Evolutionary conservation across 768 basidiomycete species (phyloP), one percentile per base, ranked within the genome.

Genomic region (Tephrocybe sp.): DNA sequence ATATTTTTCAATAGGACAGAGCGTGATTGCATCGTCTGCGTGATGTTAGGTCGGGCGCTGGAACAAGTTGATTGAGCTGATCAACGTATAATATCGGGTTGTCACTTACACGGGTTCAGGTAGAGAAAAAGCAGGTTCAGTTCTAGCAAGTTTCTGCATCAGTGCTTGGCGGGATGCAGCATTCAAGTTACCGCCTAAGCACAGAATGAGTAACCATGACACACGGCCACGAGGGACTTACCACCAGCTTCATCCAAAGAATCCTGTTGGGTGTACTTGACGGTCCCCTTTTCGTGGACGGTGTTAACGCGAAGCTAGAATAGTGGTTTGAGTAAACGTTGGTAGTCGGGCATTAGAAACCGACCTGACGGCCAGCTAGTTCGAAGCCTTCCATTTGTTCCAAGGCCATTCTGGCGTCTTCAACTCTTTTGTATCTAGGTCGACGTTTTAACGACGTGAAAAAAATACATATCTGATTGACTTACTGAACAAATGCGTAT

Each of bases 131-230:
- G 83, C 68, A 38, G 80, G 75, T 61, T 91, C 89, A 71, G 84
- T 90, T 77, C 97, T 92, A 69, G 97, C 94, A 81, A 99, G 91
- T 84, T 98, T 99, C 75, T 94, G 92, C 97, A 99, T 99, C 76
- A 99, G 91, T 69, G 93, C 91, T 78, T 97, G 94, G 73, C 97
- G 91, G 65, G 93, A 92, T 64, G 90, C 91, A 77, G 91, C 91
- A 76, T 97, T 97, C 78, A 97, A 83, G 80, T 92, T 92, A 90
- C 90, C 91, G 70, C 89, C 92, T 94, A 63, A 1, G 37, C 52
- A 16, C 29, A 37, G 29, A 31, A 43, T 63, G 16, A 63, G 43
- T 33, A 19, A 13, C 23, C 44, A 47, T n/a, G 16, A 24, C 19
- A 9, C 25, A 22, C 12, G n/a, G 49, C 12, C 15, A 13, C 10